phyloP scores from a whole-genome alignment of 1,284 basidiomycete genomes.

The Ceratobasidium sp. region DNA sequence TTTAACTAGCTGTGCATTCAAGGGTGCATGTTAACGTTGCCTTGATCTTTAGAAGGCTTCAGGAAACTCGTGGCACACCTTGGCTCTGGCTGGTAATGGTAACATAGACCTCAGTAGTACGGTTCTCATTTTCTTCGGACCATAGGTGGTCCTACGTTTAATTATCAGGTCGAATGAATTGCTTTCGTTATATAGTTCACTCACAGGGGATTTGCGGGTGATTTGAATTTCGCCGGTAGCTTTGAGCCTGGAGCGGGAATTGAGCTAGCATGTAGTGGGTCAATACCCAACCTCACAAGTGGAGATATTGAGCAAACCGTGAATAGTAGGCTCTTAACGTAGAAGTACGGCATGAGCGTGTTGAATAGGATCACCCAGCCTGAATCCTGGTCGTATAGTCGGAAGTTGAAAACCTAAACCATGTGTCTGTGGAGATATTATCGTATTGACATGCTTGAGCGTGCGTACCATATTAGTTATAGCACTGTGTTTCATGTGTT shows the following conservation, averaged over 20 bases:
- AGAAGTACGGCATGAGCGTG: conserved; percentile 30
- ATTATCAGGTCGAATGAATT: background rate
- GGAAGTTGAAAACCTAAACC: conserved; percentile 30
- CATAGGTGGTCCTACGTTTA: too few relatives aligned
- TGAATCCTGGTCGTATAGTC: background rate
- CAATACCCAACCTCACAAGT: background rate
- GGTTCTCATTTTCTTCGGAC: background rate
- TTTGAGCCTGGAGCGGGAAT: conserved; percentile 11
- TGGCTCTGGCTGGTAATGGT: background rate
- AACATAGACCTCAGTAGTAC: conserved; percentile 19
- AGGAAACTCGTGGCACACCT: too few relatives aligned
- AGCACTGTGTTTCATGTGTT: background rate
- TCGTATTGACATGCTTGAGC: background rate
- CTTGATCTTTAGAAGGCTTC: too few relatives aligned
- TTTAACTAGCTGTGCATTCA: too few relatives aligned
- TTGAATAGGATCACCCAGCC: conserved; percentile 25
- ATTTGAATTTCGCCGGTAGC: background rate
- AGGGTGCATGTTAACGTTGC: too few relatives aligned
- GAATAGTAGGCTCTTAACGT: conserved; percentile 31
- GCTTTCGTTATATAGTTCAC: too few relatives aligned
- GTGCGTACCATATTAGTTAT: conserved; percentile 13
- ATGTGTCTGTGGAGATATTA: background rate
- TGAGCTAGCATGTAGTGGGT: conserved; percentile 14
- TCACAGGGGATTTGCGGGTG: conserved; percentile 11
- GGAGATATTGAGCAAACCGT: conserved; percentile 1